Percentiles rank a stretch among this genome's conserved stretches.
phyloP scores from a whole-genome alignment of 2,329 filamentous ascomycete species.

The Fusarium temperatum region DNA sequence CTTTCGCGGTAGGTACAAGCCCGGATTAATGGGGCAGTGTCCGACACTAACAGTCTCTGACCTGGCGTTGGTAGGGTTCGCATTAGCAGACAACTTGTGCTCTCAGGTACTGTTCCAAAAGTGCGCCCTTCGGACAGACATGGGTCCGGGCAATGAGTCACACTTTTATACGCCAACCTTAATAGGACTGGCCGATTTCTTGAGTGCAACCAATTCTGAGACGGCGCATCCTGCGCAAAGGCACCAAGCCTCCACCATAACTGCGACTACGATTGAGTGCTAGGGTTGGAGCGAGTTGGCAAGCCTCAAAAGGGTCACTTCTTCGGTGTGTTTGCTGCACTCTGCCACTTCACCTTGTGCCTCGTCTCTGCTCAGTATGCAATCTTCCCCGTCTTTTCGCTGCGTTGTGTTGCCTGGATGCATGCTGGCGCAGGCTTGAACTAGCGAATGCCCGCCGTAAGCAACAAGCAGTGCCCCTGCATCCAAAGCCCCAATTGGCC shows the following conservation, averaged over 20 bases:
- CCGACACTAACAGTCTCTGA: slow-evolving; percentile 18
- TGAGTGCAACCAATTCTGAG: slow-evolving; percentile 36
- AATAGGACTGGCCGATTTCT: slow-evolving; percentile 43
- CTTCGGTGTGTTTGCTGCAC: not conserved
- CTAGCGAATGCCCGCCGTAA: slow-evolving; percentile 25
- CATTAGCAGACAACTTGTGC: slow-evolving; percentile 20
- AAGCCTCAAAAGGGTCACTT: not conserved
- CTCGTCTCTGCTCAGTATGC: not conserved
- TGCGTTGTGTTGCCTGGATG: not conserved
- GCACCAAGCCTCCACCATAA: slow-evolving; percentile 29
- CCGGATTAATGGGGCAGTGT: slow-evolving; percentile 34
- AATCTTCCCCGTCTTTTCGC: not conserved
- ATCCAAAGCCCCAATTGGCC: slow-evolving; percentile 25
- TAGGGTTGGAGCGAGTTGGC: not conserved
- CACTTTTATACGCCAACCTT: slow-evolving; percentile 44
- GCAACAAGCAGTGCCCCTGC: slow-evolving; percentile 27
- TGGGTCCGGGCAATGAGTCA: slow-evolving; percentile 49
- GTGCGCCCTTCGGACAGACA: slow-evolving; percentile 41
- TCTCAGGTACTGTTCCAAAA: slow-evolving; percentile 26
- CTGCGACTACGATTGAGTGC: not conserved
- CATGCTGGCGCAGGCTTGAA: slow-evolving; percentile 17
- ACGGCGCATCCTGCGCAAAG: slow-evolving; percentile 34
- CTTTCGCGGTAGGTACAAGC: slow-evolving; percentile 16
- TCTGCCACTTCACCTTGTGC: not conserved
- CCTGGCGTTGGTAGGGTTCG: not conserved